These are phyloP conservation scores for Peronospora farinosa DNA, from an alignment of 352 stramenopile species.

Conservation along the genomic window DNA sequence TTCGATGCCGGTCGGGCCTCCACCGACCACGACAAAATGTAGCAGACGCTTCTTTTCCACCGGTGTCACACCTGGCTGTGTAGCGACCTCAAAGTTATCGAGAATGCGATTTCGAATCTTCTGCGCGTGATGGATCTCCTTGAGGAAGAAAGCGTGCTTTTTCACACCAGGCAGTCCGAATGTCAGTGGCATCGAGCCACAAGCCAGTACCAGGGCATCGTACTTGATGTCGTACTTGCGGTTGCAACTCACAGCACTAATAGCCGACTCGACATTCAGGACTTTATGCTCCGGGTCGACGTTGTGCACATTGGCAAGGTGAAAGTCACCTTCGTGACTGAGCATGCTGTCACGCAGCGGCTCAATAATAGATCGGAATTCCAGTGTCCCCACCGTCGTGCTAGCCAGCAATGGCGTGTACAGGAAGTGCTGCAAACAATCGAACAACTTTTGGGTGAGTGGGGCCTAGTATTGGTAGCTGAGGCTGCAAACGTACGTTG, in stretches of 20 bases:
- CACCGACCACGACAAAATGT: conserved; percentile 96
- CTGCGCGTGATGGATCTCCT: conserved; percentile 93
- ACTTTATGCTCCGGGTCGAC: conserved; percentile 78
- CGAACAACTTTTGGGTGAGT: background rate
- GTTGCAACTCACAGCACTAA: conserved; percentile 28
- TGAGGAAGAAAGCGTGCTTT: conserved; percentile 95
- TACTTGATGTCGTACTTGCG: conserved; percentile 84
- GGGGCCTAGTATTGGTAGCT: background rate
- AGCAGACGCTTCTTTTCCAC: conserved; percentile 89
- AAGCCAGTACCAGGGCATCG: conserved; percentile 91
- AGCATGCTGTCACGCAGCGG: conserved; percentile 86
- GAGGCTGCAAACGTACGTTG: conserved; percentile 43
- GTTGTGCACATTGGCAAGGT: conserved; percentile 55
- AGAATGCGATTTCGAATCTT: conserved; percentile 74
- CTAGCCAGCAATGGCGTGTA: conserved; percentile 96
- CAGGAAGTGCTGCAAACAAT: conserved; percentile 87
- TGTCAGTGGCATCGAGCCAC: conserved; percentile 91
- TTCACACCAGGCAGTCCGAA: conserved; percentile 89
- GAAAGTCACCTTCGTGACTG: conserved; percentile 66
- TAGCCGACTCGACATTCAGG: conserved; percentile 61
- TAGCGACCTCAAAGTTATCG: conserved; percentile 92
- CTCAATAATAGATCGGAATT: conserved; percentile 96
- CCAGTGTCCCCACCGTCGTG: conserved; percentile 92
- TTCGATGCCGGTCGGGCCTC: conserved; percentile 92
- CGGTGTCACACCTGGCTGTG: conserved; percentile 72